Base-by-base conservation (phyloP, 2,329 filamentous ascomycete genomes). In the Xylaria sp. region DNA sequence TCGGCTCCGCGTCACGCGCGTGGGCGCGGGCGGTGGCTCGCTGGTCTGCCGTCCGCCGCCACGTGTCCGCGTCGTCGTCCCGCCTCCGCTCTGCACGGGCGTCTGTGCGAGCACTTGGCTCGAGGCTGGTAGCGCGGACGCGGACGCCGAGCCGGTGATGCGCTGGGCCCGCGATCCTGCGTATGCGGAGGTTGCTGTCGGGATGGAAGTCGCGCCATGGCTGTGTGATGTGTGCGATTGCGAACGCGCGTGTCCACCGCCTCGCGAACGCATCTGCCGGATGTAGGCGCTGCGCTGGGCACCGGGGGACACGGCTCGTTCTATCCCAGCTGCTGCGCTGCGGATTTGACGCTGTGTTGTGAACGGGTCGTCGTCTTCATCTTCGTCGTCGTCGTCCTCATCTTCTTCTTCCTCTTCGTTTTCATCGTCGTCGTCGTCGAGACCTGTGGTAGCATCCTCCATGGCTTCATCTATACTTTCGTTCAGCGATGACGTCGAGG, bases 331-430 rank as follows among this genome's bases (percentile, higher is more conserved):
- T 3, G 32, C 60, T 41, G 50, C 59, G 60, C 48, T 68, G 30
- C 69, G 70, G 57, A 71, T 69, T 43, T 72, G 66, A 39, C 70
- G 72, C 10, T 70, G 70, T 3, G 75, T 67, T 1, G 71, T 62
- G 70, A 76, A 76, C 0, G 74, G 74, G 63, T 78, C 74, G 56
- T 73, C 73, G 12, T 73, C 70, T n/a, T 75, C 74, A 46, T 73
- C 75, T 0, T 76, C 73, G 2, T 70, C 73, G 9, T 75, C 73
- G 1, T 69, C 72, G 1, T 72, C 67, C 3, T 68, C 66, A 1
- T 69, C 66, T 0, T 62, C 65, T 1, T 63, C 62, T 6, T 72
- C 66, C 0, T 56, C 62, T 6, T 66, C 58, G 1, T 66, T 39
- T 5, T 41, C 61, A 0, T 63, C 55, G 0, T 60, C 36, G 12